Conservation (phyloP, 345 rosid genomes). For the Moringa oleifera region DNA sequence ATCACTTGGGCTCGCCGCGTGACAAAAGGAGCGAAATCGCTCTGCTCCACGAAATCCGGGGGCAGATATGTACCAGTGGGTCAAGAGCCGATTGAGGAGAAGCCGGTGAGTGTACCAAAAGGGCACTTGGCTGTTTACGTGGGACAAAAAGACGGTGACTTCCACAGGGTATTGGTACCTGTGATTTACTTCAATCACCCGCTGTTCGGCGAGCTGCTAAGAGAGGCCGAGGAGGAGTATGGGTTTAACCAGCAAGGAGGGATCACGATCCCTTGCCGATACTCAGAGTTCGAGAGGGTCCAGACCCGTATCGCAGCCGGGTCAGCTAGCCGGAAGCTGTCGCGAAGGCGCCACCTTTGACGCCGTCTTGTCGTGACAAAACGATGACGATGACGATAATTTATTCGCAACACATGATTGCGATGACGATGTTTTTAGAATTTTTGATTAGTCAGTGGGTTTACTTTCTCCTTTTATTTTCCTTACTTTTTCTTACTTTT, state of each 20-base stretch:
- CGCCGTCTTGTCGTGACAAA: not conserved
- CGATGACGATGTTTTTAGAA: slow-evolving; percentile 7
- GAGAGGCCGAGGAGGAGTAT: slow-evolving; percentile 71
- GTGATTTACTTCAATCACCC: slow-evolving; percentile 92
- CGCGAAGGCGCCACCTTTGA: slow-evolving; percentile 32
- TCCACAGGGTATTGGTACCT: slow-evolving; percentile 72
- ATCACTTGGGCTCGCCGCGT: slow-evolving; percentile 59
- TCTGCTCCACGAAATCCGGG: slow-evolving; percentile 27
- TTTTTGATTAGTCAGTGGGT: slow-evolving; percentile 10
- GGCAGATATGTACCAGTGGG: slow-evolving; percentile 39
- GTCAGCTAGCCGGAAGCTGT: slow-evolving; percentile 32
- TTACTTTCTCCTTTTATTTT: slow-evolving; percentile 2
- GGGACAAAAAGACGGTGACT: slow-evolving; percentile 70
- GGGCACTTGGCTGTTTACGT: slow-evolving; percentile 84
- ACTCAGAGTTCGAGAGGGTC: slow-evolving; percentile 77
- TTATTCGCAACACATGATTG: not conserved
- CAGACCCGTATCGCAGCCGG: slow-evolving; percentile 61
- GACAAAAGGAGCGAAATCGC: slow-evolving; percentile 38
- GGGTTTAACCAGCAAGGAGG: slow-evolving; percentile 85
- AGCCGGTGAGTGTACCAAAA: slow-evolving; percentile 47
- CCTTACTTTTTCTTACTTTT: not conserved
- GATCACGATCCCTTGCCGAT: slow-evolving; percentile 82
- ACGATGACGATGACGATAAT: slow-evolving; percentile 22
- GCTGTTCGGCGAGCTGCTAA: slow-evolving; percentile 67
- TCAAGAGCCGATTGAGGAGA: slow-evolving; percentile 18